Percentiles rank a stretch among this genome's conserved stretches.
These are phyloP conservation scores for Trichophyton verrucosum DNA, from an alignment of 2,329 filamentous ascomycete species.

Conservation along the genomic window DNA sequence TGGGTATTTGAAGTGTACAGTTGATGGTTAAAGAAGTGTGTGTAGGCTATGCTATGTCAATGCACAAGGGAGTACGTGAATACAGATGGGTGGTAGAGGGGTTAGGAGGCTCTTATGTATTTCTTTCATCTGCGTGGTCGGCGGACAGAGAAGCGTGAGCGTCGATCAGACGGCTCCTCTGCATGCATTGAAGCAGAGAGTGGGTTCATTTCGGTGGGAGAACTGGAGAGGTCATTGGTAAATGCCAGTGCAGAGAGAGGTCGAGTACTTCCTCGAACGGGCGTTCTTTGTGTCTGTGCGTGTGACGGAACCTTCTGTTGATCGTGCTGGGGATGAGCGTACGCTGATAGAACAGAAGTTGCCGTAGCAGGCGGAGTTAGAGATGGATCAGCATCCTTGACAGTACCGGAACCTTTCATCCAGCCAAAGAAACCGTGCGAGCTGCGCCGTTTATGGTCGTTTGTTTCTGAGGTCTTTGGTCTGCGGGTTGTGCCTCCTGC, in stretches of 20 bases:
- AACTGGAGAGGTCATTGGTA: neutral
- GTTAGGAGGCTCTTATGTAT: neutral
- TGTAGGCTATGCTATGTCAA: neutral
- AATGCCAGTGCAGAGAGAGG: neutral
- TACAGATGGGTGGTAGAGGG: neutral
- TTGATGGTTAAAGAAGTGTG: neutral
- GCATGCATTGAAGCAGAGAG: neutral
- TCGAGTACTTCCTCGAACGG: neutral
- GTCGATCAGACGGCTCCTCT: neutral
- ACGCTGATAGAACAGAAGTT: neutral
- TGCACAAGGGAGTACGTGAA: neutral
- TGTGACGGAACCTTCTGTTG: neutral
- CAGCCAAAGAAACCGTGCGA: constrained; percentile 30
- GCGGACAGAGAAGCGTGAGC: neutral
- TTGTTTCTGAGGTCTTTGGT: constrained; percentile 16
- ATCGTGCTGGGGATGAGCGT: neutral
- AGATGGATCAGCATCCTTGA: neutral
- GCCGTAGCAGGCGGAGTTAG: neutral
- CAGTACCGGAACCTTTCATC: constrained; percentile 23
- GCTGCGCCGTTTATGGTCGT: constrained; percentile 27
- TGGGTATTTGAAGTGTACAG: neutral
- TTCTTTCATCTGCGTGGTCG: neutral
- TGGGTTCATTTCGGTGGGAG: neutral
- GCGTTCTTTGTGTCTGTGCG: neutral
- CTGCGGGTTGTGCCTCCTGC: neutral